Evolutionary conservation across 768 basidiomycete species (phyloP), one percentile per base, ranked within the genome.

Genomic region (Terana coerulea): DNA sequence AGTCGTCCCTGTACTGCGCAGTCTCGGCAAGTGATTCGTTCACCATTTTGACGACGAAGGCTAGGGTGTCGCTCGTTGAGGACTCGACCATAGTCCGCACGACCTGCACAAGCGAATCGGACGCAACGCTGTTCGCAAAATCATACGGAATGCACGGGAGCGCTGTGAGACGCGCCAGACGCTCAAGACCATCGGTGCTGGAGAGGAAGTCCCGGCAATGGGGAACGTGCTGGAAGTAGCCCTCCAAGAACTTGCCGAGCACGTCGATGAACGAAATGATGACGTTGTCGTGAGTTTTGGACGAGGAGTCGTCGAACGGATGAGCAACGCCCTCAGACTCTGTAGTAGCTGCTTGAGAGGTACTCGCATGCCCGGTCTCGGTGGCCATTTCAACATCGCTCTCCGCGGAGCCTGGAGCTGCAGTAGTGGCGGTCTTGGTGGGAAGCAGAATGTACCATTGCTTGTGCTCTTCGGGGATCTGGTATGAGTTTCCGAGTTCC

Each of bases 181-280:
- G 74, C 56, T 83, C 72, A 34, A 98, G 75, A 42, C 91, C 83
- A 60, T 94, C 80, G 4, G 84, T 75, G 54, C 78, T 75, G 41
- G 77, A 71, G 53, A 97, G 81, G 65, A 98, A 98, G 59, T 98
- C 95, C 57, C 83, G 83, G 73, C 90, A 90, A 66, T 98, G 91
- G 21, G 84, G 81, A 1, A 83, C 76, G 63, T 95, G 94, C 61
- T 95, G 93, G 72, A 98, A 95, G 35, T 98, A 77, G 5, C 97
- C 95, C 66, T 95, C 92, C 48, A 95, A 76, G 68, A 97, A 95
- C 61, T 88, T 78, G 50, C 88, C 84, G 48, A 91, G 71, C 35
- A 87, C 77, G 64, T 92, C 91, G 42, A 93, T 83, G 67, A 80
- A 91, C 37, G 84, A 81, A 8, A 92, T 83, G 22, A 92, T 70